Base-by-base conservation (phyloP, 352 stramenopile species). In the Pythium monospermum region DNA sequence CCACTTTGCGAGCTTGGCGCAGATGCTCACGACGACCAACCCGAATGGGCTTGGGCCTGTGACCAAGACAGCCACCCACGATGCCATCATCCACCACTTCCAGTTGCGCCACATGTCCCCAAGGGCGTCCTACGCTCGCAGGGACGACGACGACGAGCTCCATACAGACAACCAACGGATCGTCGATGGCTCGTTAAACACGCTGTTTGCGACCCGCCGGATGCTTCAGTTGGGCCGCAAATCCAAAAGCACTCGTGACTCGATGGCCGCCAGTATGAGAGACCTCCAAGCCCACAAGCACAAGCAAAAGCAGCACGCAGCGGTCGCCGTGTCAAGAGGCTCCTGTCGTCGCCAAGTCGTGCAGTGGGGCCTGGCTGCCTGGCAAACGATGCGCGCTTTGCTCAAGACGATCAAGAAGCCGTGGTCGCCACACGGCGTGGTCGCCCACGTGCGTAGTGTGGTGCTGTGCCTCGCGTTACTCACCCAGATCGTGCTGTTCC, bases 51-150 rank as follows among this genome's bases (percentile, higher is more conserved):
- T 57, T 25, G 57, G 52, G 26, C 3, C 27, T 1, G 32, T 39
- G 16, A 36, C 42, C 37, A 65, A 59, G 33, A 60, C 32, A 0
- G 49, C 44, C 38, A 50, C 59, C 38, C 50, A 65, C 50, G 45
- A 59, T 18, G 57, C 57, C 19, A 65, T 65, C 30, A 40, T 65
- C 18, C 49, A 48, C 13, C 57, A 56, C 31, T 65, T 65, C 26
- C 57, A 65, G 39, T 22, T 65, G 36, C 49, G 57, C 1, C 47
- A 42, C n/a, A 35, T 59, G 6, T 57, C 32, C 15, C 40, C 35
- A 26, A 25, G 47, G 4, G 36, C 46, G 12, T 63, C 55, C 4
- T 60, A 60, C 31, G 37, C 37, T 11, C 37, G 43, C 21, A 31
- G 26, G 1, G 42, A 52, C 1, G 25, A 43, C 30, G 22, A 54